Percentiles rank a stretch among this genome's conserved stretches.
These are phyloP conservation scores for Sistotremastrum niveocremeum DNA, from an alignment of 768 basidiomycete species.

Conservation along the genomic window DNA sequence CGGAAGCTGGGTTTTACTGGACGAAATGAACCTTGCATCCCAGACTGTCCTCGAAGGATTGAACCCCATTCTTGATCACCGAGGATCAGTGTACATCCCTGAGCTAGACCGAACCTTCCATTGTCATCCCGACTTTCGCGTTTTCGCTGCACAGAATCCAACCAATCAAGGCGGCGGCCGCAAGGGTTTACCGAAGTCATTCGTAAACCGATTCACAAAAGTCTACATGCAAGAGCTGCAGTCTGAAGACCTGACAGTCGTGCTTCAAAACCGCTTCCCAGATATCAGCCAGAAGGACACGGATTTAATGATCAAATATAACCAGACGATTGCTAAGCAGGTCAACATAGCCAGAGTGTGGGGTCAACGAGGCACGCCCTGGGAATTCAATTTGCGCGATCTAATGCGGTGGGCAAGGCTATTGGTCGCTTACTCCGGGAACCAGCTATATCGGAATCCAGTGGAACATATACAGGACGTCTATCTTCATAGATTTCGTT, in stretches of 20 bases:
- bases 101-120: slow-evolving; percentile 83
- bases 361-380: slow-evolving; percentile 73
- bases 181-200: slow-evolving; percentile 95
- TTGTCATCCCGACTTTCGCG: slow-evolving; percentile 86
- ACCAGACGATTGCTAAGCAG: slow-evolving; percentile 52
- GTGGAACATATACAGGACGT: slow-evolving; percentile 51
- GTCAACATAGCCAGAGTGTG: slow-evolving; percentile 52
- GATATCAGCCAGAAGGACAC: slow-evolving; percentile 38
- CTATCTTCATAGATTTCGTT: slow-evolving; percentile 83
- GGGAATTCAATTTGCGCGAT: slow-evolving; percentile 98
- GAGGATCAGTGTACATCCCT: slow-evolving; percentile 88
- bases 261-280: slow-evolving; percentile 67
- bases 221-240: slow-evolving; percentile 85
- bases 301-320: slow-evolving; percentile 72
- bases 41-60: slow-evolving; percentile 95
- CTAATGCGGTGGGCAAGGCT: slow-evolving; percentile 75
- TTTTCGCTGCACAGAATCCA: slow-evolving; percentile 98
- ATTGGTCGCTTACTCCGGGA: slow-evolving; percentile 11
- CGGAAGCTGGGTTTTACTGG: slow-evolving; percentile 96
- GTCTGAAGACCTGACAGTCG: slow-evolving; percentile 57
- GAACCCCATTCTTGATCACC: slow-evolving; percentile 91
- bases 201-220: slow-evolving; percentile 96
- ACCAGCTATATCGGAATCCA: slow-evolving; percentile 27
- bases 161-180: slow-evolving; percentile 91
- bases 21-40: slow-evolving; percentile 98